Evolutionary conservation across 345 rosid genomes (phyloP).

Genomic region (Pugionium dolabratum): DNA sequence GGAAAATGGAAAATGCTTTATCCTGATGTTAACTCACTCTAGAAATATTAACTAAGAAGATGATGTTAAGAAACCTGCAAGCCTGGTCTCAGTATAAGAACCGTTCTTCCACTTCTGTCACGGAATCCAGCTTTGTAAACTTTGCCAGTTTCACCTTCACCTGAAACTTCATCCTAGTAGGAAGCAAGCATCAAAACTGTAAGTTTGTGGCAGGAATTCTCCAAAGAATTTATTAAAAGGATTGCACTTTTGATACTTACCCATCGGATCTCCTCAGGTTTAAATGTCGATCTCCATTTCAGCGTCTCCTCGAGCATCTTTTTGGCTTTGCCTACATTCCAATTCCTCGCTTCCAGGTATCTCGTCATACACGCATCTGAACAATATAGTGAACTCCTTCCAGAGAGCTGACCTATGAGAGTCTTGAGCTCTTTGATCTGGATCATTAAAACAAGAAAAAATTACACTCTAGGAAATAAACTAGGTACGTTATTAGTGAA

Average conservation of each 20-base stretch:
- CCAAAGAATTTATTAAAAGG: background rate
- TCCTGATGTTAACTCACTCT: conserved; percentile 11
- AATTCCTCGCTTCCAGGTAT: conserved; percentile 82
- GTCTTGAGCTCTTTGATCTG: conserved; percentile 67
- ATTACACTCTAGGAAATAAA: background rate
- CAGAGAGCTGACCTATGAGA: conserved; percentile 64
- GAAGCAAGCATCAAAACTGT: conserved; percentile 1
- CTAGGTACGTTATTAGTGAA: background rate
- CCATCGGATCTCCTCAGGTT: conserved; percentile 90
- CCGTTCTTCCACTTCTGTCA: conserved; percentile 78
- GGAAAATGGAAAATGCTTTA: background rate
- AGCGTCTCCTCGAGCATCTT: conserved; percentile 84
- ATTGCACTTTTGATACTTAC: conserved; percentile 36
- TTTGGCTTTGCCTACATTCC: conserved; percentile 77
- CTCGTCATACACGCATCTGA: conserved; percentile 81
- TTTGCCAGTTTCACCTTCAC: conserved; percentile 94
- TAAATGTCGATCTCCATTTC: conserved; percentile 75
- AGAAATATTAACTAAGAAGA: background rate
- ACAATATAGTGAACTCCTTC: conserved; percentile 52
- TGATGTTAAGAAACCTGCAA: conserved; percentile 55
- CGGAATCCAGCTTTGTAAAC: conserved; percentile 79
- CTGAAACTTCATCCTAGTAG: conserved; percentile 67
- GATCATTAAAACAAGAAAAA: background rate
- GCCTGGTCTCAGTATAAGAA: conserved; percentile 88
- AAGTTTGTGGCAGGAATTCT: background rate